phyloP scores from a whole-genome alignment of 2,329 filamentous ascomycete species.

The Curvularia spicifera region DNA sequence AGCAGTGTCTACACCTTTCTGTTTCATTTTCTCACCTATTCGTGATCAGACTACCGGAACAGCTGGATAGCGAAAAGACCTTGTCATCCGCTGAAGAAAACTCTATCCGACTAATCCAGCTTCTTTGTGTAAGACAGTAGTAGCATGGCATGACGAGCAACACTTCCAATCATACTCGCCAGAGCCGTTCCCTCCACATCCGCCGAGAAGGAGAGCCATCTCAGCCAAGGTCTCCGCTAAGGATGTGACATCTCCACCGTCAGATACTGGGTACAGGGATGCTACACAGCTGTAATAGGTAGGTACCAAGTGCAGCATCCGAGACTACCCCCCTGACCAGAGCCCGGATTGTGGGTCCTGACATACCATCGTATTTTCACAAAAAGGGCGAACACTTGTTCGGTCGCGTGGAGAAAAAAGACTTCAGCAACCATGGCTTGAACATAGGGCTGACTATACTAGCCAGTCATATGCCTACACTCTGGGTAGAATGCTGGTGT shows the following conservation, averaged over 20 bases:
- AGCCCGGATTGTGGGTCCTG: not conserved
- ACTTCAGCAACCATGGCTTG: constrained; percentile 1
- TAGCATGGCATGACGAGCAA: not conserved
- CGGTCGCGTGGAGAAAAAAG: not conserved
- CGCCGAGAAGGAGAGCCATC: constrained; percentile 2
- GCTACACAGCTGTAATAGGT: not conserved
- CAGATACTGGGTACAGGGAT: constrained; percentile 8
- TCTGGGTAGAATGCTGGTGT: constrained; percentile 8
- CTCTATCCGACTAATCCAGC: not conserved
- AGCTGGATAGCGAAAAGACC: not conserved
- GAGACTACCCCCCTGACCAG: constrained; percentile 4
- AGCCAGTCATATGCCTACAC: constrained; percentile 4
- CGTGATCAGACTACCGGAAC: not conserved
- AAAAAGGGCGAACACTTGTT: not conserved
- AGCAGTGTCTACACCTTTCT: not conserved
- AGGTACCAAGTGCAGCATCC: constrained; percentile 9
- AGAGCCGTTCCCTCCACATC: not conserved
- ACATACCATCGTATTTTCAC: not conserved
- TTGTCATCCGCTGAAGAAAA: constrained; percentile 1
- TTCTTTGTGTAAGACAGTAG: not conserved
- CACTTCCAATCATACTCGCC: not conserved
- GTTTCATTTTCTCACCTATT: not conserved
- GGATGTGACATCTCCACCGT: constrained; percentile 6
- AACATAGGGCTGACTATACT: constrained; percentile 12
- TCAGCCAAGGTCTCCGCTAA: constrained; percentile 2